phyloP scores from a whole-genome alignment of 192 early-diverging fungal species.

The Piromyces finnis region DNA sequence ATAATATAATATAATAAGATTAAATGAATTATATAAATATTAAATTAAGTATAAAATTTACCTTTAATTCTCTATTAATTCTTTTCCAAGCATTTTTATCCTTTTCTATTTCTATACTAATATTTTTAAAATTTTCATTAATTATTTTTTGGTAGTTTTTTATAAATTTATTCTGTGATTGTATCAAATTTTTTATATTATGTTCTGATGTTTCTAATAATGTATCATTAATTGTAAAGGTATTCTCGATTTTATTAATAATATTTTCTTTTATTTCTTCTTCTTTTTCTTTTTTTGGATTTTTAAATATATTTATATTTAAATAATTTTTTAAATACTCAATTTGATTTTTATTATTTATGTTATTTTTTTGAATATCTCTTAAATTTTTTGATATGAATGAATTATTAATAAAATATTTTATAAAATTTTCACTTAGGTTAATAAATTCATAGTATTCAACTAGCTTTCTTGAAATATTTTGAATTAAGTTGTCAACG shows the following conservation, averaged over 20 bases:
- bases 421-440: not conserved
- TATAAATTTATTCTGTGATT: not conserved
- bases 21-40: too few relatives aligned
- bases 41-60: too few relatives aligned
- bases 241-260: not conserved
- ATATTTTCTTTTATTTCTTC: not conserved
- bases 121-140: not conserved
- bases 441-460: not conserved
- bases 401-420: not conserved
- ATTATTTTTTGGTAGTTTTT: not conserved
- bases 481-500: not conserved
- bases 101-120: not conserved
- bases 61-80: not conserved
- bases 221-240: not conserved
- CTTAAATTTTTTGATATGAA: not conserved
- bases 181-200: not conserved
- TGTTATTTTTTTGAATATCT: not conserved
- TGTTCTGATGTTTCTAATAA: not conserved
- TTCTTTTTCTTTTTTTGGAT: not conserved
- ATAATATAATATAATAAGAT: too few relatives aligned
- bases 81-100: not conserved
- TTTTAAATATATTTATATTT: not conserved
- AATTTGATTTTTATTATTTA: not conserved
- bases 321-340: not conserved
- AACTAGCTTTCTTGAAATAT: not conserved